These are phyloP conservation scores for Nematodospora anomalae DNA, from an alignment of 1,139 yeast species.

Conservation along the genomic window DNA sequence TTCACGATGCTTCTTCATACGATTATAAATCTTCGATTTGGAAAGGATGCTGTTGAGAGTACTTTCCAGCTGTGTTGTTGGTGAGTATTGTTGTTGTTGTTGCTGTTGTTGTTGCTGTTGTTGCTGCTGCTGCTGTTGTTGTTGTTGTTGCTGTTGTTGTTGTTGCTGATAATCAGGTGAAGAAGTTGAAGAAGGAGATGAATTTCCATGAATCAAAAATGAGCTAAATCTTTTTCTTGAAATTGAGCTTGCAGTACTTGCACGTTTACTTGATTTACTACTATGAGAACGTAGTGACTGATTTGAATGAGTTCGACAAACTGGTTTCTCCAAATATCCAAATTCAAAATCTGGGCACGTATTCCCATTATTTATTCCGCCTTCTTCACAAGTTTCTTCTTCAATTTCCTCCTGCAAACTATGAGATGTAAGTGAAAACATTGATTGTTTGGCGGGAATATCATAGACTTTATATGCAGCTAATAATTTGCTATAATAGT, in stretches of 20 bases:
- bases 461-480: constrained; percentile 40
- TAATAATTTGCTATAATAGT: constrained; percentile 38
- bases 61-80: constrained; percentile 15
- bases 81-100: constrained; percentile 2
- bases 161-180: constrained; percentile 1
- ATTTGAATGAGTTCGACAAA: constrained; percentile 23
- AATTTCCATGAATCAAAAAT: constrained; percentile 18
- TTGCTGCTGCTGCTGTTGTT: constrained; percentile 2
- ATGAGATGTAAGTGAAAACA: constrained; percentile 11
- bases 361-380: constrained; percentile 1
- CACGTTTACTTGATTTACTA: constrained; percentile 5
- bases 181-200: constrained; percentile 1
- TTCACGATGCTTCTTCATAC: constrained; percentile 41
- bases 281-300: constrained; percentile 18
- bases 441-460: constrained; percentile 16
- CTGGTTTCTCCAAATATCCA: constrained; percentile 15
- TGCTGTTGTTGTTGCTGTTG: constrained; percentile 3
- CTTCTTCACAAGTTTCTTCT: constrained; percentile 24
- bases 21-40: constrained; percentile 39
- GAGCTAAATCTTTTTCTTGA: constrained; percentile 29
- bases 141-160: constrained; percentile 1
- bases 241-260: constrained; percentile 16
- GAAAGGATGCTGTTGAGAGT: constrained; percentile 32
- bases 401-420: constrained; percentile 24
- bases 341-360: constrained; percentile 8